Conservation (phyloP, 2,329 filamentous ascomycete species). For the Claviceps purpurea region DNA sequence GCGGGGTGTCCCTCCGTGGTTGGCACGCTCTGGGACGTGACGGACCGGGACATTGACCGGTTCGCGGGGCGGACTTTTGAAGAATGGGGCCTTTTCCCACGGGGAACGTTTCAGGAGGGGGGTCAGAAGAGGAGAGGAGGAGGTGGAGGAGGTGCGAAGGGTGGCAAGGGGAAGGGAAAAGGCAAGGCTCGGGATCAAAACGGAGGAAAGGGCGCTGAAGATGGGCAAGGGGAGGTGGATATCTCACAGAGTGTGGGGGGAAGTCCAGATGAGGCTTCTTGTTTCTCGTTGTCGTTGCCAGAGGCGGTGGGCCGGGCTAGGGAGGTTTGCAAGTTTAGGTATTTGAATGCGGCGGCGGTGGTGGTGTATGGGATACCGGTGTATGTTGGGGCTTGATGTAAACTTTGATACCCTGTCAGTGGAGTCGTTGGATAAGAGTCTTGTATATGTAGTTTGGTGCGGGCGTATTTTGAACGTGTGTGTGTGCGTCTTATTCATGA, state of each 20-base stretch:
- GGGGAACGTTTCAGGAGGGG: conserved; percentile 29
- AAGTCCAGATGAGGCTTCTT: too few relatives aligned
- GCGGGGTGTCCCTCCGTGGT: conserved; percentile 78
- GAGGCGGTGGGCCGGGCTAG: conserved; percentile 67
- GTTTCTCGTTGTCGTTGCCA: conserved; percentile 33
- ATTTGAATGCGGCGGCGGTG: conserved; percentile 85
- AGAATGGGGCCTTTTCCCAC: conserved; percentile 64
- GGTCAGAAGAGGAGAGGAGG: conserved; percentile 16
- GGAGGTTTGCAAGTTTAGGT: conserved; percentile 71
- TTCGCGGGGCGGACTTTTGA: conserved; percentile 71
- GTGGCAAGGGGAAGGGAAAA: background rate
- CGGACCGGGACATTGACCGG: conserved; percentile 91
- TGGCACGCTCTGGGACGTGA: conserved; percentile 95
- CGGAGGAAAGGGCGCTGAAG: background rate
- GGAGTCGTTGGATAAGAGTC: background rate
- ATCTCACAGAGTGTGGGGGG: background rate
- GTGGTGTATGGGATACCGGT: conserved; percentile 93
- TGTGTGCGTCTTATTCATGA: too few relatives aligned
- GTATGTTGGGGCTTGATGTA: conserved; percentile 42
- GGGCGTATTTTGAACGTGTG: too few relatives aligned
- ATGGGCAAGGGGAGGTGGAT: conserved; percentile 2
- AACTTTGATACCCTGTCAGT: background rate
- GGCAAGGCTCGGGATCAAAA: background rate
- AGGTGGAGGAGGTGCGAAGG: background rate
- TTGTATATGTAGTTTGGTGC: background rate